These are phyloP conservation scores for Amanita pseudoporphyria DNA, from an alignment of 768 basidiomycete species.

Conservation along the genomic window DNA sequence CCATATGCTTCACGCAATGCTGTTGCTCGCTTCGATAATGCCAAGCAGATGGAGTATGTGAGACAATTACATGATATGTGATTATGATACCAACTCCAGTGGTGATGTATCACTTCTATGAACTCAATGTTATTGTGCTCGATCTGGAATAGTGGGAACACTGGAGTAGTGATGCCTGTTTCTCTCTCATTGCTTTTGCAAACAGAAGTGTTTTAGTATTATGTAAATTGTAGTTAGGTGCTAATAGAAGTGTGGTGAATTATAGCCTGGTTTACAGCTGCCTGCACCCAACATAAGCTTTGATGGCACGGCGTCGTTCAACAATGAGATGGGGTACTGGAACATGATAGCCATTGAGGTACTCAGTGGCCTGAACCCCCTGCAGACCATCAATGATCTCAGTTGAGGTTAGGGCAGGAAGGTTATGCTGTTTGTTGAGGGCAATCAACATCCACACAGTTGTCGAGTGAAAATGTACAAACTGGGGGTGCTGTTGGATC, in stretches of 20 bases:
- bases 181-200: no score
- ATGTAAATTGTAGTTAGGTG: no score
- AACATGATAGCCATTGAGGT: neutral
- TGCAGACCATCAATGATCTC: neutral
- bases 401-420: neutral
- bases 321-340: neutral
- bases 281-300: neutral
- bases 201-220: no score
- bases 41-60: conserved; percentile 74
- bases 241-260: no score
- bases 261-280: neutral
- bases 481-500: neutral
- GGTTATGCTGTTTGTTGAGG: neutral
- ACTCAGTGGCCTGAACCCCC: no score
- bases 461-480: neutral
- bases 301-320: neutral
- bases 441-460: neutral
- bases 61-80: conserved; percentile 77
- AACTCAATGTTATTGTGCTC: conserved; percentile 70
- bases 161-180: no score
- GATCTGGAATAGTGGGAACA: conserved; percentile 79
- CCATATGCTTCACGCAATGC: conserved; percentile 6
- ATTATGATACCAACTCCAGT: conserved; percentile 72
- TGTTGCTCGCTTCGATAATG: conserved; percentile 10
- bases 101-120: conserved; percentile 84